Evolutionary conservation across 2,329 filamentous ascomycete genomes (phyloP).

Genomic region (Sclerotinia minor): DNA sequence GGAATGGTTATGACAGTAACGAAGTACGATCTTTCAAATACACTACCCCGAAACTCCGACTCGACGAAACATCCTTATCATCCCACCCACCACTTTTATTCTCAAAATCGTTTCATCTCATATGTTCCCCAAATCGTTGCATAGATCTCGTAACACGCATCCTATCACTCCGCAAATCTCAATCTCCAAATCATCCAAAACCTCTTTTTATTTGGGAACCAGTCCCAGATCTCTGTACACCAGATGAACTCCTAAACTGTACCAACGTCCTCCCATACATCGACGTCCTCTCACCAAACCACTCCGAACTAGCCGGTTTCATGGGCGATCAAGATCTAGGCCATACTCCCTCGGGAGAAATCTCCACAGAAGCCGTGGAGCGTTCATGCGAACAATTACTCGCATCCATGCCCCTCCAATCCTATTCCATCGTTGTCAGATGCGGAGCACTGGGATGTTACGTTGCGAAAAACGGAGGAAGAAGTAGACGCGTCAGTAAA

Average conservation of each 20-base stretch:
- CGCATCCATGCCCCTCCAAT: slow-evolving; percentile 63
- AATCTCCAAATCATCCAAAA: slow-evolving; percentile 45
- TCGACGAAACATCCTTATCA: slow-evolving; percentile 72
- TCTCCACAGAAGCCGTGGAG: slow-evolving; percentile 56
- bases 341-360: slow-evolving; percentile 43
- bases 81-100: slow-evolving; percentile 57
- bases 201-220: slow-evolving; percentile 94
- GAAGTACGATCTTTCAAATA: slow-evolving; percentile 80
- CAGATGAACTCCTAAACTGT: slow-evolving; percentile 64
- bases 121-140: slow-evolving; percentile 78
- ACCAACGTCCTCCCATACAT: slow-evolving; percentile 62
- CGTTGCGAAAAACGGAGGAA: slow-evolving; percentile 48
- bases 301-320: slow-evolving; percentile 82
- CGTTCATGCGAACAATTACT: slow-evolving; percentile 62
- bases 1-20: slow-evolving; percentile 81
- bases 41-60: slow-evolving; percentile 77
- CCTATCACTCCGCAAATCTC: slow-evolving; percentile 53
- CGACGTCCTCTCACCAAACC: slow-evolving; percentile 75
- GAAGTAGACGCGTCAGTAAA: slow-evolving; percentile 30
- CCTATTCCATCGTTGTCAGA: slow-evolving; percentile 67
- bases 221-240: slow-evolving; percentile 81
- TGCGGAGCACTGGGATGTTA: slow-evolving; percentile 73
- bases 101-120: slow-evolving; percentile 80
- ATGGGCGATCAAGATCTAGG: slow-evolving; percentile 61
- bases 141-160: slow-evolving; percentile 75